Conservation (phyloP, 108 stramenopile genomes). For the Cyclotella distinguenda region DNA sequence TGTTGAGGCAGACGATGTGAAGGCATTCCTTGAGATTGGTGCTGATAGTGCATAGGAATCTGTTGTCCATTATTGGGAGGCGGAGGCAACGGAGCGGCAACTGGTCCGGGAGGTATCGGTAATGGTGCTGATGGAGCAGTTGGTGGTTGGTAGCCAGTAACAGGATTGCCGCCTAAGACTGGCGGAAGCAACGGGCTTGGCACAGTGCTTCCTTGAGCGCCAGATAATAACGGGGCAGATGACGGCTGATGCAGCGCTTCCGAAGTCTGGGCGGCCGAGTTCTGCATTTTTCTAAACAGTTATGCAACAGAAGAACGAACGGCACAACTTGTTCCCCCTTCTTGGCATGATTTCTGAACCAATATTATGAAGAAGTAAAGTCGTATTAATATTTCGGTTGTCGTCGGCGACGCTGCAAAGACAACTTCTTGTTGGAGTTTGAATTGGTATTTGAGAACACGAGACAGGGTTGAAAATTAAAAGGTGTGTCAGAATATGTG, state of each 20-base stretch:
- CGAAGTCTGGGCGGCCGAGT: conserved; percentile 7
- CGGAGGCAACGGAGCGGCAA: conserved; percentile 8
- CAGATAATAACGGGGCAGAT: background rate
- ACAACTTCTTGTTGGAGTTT: no score
- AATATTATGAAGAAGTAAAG: background rate
- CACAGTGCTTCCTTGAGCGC: background rate
- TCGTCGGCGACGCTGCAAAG: no score
- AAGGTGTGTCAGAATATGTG: no score
- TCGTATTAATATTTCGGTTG: background rate
- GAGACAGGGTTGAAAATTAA: no score
- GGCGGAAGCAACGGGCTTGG: background rate
- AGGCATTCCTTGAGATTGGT: conserved; percentile 32
- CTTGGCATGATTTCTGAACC: background rate
- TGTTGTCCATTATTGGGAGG: conserved; percentile 30
- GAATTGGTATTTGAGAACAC: no score
- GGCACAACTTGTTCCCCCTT: conserved; percentile 4
- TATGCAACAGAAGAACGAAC: conserved; percentile 6
- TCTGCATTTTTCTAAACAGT: conserved; percentile 5
- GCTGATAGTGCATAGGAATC: conserved; percentile 45
- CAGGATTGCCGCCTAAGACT: conserved; percentile 2
- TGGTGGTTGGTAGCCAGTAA: conserved; percentile 1
- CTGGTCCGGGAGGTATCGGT: conserved; percentile 21
- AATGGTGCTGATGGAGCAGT: conserved; percentile 4
- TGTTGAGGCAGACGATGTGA: conserved; percentile 29
- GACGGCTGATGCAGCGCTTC: background rate